Conservation (phyloP, 768 basidiomycete species). For the Pisolithus albus region DNA sequence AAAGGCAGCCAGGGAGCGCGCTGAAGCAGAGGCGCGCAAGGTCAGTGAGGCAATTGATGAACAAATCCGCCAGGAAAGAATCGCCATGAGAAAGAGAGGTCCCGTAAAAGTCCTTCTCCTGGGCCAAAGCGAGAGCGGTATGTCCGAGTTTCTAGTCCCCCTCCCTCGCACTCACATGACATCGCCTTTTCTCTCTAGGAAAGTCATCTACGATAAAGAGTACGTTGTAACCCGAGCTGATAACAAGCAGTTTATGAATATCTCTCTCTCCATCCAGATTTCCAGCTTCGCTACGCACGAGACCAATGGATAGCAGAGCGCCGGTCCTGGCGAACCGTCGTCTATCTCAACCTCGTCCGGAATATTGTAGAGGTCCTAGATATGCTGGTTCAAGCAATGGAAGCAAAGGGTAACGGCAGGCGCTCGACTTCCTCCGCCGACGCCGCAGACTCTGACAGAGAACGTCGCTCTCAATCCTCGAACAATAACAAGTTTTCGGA, state of each 20-base stretch:
- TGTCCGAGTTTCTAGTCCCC: constrained; percentile 7
- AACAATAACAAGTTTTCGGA: constrained; percentile 47
- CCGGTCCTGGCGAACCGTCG: constrained; percentile 64
- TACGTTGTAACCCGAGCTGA: constrained; percentile 21
- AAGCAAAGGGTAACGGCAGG: constrained; percentile 22
- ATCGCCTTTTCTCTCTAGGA: constrained; percentile 19
- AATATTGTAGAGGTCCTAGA: constrained; percentile 62
- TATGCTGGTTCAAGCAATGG: constrained; percentile 50
- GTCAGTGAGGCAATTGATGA: constrained; percentile 74
- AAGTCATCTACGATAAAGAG: constrained; percentile 79
- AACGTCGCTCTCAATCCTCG: constrained; percentile 6
- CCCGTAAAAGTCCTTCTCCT: constrained; percentile 71
- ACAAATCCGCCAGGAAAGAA: constrained; percentile 54
- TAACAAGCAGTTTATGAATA: neutral
- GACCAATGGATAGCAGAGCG: constrained; percentile 66
- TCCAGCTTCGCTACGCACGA: constrained; percentile 66
- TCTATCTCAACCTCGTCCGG: constrained; percentile 73
- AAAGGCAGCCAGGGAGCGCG: constrained; percentile 46
- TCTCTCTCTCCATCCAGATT: constrained; percentile 37
- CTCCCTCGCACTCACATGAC: neutral
- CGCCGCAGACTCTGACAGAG: constrained; percentile 8
- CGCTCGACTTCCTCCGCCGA: constrained; percentile 4
- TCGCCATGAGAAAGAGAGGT: constrained; percentile 50
- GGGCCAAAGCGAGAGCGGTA: constrained; percentile 70
- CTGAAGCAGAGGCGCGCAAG: constrained; percentile 56